Base-by-base conservation (phyloP, 441 rosid species). In the Metrosideros polymorpha region DNA sequence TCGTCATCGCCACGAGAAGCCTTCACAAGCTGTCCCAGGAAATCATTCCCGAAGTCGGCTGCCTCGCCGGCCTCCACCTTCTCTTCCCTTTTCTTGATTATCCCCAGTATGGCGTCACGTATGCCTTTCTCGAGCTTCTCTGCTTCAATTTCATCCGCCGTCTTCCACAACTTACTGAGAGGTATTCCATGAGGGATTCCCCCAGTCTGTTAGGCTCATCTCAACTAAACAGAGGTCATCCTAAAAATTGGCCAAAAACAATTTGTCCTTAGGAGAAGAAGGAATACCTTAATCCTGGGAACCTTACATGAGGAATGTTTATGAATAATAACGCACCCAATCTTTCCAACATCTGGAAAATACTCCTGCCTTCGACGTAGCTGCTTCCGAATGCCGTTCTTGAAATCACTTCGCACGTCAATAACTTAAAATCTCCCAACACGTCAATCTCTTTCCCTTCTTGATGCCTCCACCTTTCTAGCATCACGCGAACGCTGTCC, bases 391-490 rank as follows among this genome's bases (percentile, higher is more conserved):
- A 71, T 63, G 76, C 76, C 3, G 43, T 63, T 63, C 30, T 63
- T 18, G 76, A 82, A 52, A 82, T 82, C 15, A 52, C 50, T 30
- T 85, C 86, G 6, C 82, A 51, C n/a, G 86, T 71, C 24, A 85
- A 18, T 29, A 85, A 29, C 82, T 52, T 89, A 66, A 90, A 85
- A 17, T 92, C 93, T 63, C 77, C 57, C 52, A 32, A 89, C 18
- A 89, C 90, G 3, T 89, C 91, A 15, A 91, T 89, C 89, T 92
- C 91, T 84, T 86, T 88, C 2, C 63, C 88, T 12, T 84, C 89
- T 24, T 56, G 43, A 63, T 63, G 43, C 76, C 15, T 63, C 76
- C 43, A 63, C 76, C 76, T 63, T 5, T 39, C 76, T 63, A 63
- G 76, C 43, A 63, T 63, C 42, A 32, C 3, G 43, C 32, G 43